Conservation (phyloP, 1,284 basidiomycete genomes). For the Sanghuangporus sanghuang region DNA sequence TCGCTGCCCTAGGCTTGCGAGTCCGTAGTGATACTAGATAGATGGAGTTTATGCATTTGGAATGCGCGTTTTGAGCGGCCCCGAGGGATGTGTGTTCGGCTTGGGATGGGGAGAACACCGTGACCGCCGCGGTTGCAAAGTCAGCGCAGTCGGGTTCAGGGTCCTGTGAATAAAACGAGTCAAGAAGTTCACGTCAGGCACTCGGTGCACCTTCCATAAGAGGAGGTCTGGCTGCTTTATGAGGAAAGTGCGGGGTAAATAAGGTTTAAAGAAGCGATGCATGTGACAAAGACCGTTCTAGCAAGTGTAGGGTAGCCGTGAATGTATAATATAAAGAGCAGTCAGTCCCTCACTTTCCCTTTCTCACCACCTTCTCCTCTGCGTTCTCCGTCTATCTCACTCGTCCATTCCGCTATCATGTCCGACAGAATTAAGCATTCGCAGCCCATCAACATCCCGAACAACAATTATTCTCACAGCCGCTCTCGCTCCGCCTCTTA, state of each 20-base stretch:
- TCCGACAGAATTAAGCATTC: constrained; percentile 42
- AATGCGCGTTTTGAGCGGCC: background rate
- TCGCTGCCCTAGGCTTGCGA: too few relatives aligned
- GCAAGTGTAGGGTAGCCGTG: background rate
- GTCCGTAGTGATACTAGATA: background rate
- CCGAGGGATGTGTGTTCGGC: too few relatives aligned
- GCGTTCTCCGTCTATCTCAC: constrained; percentile 2
- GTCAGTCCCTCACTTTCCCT: background rate
- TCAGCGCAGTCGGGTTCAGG: background rate
- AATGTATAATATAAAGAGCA: background rate
- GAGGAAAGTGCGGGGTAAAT: constrained; percentile 11
- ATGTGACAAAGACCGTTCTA: constrained; percentile 2
- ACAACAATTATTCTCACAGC: constrained; percentile 26
- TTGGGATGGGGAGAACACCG: background rate
- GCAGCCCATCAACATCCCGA: constrained; percentile 58
- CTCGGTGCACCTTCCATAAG: background rate
- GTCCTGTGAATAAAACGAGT: background rate
- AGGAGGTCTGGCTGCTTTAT: background rate
- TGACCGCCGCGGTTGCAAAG: background rate
- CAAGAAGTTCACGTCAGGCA: background rate
- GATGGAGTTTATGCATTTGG: background rate
- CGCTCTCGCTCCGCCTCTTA: constrained; percentile 44
- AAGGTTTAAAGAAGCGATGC: background rate
- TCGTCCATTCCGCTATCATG: constrained; percentile 25
- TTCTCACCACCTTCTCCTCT: background rate